phyloP scores from a whole-genome alignment of 1,284 basidiomycete genomes.

The Papiliotrema flavescens region DNA sequence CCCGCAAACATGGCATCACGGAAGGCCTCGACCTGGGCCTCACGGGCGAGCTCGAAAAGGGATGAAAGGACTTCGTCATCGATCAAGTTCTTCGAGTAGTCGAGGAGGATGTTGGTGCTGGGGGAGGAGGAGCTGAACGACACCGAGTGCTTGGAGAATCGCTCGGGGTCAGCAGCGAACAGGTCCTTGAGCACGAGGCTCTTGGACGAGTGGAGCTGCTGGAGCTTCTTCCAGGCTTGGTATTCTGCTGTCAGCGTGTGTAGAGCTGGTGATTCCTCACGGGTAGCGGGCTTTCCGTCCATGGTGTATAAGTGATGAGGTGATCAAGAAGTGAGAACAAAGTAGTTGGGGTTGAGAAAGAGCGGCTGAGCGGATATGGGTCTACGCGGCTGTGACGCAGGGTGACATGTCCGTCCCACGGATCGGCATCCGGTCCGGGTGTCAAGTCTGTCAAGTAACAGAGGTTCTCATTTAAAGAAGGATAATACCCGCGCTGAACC shows the following conservation, averaged over 20 bases:
- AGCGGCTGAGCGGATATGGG: not conserved
- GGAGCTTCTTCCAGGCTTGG: constrained; percentile 84
- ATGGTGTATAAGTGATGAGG: constrained; percentile 20
- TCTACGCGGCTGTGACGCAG: too few species aligned
- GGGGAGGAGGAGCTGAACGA: constrained; percentile 65
- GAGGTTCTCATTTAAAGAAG: not conserved
- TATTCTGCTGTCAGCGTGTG: constrained; percentile 60
- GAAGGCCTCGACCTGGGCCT: constrained; percentile 79
- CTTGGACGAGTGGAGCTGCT: constrained; percentile 75
- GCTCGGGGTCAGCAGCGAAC: constrained; percentile 77
- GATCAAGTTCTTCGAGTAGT: constrained; percentile 96
- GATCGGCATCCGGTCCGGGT: too few species aligned
- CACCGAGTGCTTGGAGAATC: constrained; percentile 81
- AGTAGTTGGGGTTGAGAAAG: constrained; percentile 1
- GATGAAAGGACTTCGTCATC: constrained; percentile 75
- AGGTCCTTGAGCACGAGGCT: constrained; percentile 84
- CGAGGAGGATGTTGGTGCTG: constrained; percentile 78
- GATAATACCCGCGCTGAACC: too few species aligned
- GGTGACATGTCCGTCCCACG: too few species aligned
- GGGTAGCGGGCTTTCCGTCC: constrained; percentile 42
- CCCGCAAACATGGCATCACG: constrained; percentile 93
- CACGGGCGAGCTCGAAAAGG: constrained; percentile 75
- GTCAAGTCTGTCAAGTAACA: not conserved
- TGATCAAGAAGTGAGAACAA: not conserved
- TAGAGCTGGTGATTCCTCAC: constrained; percentile 22